Evolutionary conservation across 1,284 basidiomycete genomes (phyloP).

Genomic region (Leccinum variabile): DNA sequence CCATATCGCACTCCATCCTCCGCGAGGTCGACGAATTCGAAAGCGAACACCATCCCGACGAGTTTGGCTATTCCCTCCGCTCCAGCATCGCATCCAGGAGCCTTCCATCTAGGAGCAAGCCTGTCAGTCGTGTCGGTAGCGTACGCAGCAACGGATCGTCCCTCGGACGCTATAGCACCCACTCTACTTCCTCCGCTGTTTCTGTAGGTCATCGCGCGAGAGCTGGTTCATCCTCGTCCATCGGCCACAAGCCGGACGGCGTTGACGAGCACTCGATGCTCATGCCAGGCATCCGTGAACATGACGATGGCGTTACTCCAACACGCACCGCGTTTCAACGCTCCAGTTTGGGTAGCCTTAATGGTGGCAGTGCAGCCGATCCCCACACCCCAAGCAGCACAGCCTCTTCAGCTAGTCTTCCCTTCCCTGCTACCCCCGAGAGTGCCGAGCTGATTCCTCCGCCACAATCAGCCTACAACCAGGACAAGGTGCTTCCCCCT

Average conservation of each 20-base stretch:
- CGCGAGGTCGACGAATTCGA: constrained; percentile 31
- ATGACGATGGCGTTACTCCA: constrained; percentile 32
- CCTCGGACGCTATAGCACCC: constrained; percentile 26
- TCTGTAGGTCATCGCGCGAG: constrained; percentile 12
- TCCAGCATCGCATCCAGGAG: constrained; percentile 18
- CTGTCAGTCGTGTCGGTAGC: constrained; percentile 25
- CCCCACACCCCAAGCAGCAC: constrained; percentile 38
- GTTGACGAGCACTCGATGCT: constrained; percentile 15
- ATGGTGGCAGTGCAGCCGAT: constrained; percentile 19
- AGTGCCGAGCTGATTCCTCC: constrained; percentile 25
- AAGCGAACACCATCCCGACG: constrained; percentile 16
- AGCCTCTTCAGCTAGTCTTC: constrained; percentile 44
- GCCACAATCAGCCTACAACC: constrained; percentile 12
- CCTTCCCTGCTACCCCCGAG: constrained; percentile 46
- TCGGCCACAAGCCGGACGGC: not conserved
- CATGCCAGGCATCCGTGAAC: constrained; percentile 33
- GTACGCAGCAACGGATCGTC: constrained; percentile 27
- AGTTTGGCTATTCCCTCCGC: constrained; percentile 25
- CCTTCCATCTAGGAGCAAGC: constrained; percentile 28
- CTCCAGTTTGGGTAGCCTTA: constrained; percentile 30
- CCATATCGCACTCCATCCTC: constrained; percentile 34
- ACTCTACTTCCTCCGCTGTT: constrained; percentile 22
- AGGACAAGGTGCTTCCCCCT: constrained; percentile 32
- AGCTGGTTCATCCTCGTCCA: constrained; percentile 19
- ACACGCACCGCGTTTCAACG: constrained; percentile 31